Evolutionary conservation across 1,139 yeast genomes (phyloP).

Genomic region (Candida buenavistaensis): DNA sequence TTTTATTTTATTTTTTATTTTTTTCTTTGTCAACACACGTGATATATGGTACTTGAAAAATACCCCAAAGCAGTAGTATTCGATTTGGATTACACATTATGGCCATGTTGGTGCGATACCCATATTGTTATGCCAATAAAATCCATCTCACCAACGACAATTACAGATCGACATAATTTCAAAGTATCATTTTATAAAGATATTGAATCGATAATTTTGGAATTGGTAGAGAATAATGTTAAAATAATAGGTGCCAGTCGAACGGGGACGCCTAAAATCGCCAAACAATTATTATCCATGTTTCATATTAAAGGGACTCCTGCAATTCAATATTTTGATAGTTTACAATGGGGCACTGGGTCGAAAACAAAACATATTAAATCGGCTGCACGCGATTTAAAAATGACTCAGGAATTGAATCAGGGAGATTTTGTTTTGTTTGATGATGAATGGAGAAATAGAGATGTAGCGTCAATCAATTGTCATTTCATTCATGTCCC

Average conservation of each 20-base stretch:
- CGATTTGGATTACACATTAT: conserved; percentile 74
- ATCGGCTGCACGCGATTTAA: conserved; percentile 43
- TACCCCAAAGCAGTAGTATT: conserved; percentile 68
- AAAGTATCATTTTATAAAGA: conserved; percentile 56
- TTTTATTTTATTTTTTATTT: no score
- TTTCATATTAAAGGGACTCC: conserved; percentile 51
- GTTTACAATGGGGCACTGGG: conserved; percentile 67
- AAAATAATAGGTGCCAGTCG: conserved; percentile 65
- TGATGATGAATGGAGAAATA: conserved; percentile 69
- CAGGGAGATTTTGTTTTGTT: conserved; percentile 57
- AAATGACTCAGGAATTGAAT: conserved; percentile 38
- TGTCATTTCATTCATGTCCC: conserved; percentile 58
- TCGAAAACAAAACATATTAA: conserved; percentile 61
- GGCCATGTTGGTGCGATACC: conserved; percentile 73
- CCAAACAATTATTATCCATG: conserved; percentile 51
- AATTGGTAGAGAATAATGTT: conserved; percentile 42
- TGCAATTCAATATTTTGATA: conserved; percentile 47
- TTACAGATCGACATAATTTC: conserved; percentile 49
- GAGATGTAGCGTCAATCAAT: conserved; percentile 62
- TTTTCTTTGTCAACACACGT: no score
- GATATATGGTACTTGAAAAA: conserved; percentile 7
- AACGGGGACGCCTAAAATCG: conserved; percentile 65
- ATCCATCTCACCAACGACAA: conserved; percentile 21
- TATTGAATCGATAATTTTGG: conserved; percentile 55
- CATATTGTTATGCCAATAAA: conserved; percentile 56